These are phyloP conservation scores for Aspergillus nanangensis DNA, from an alignment of 495 filamentous ascomycete species.

Conservation along the genomic window DNA sequence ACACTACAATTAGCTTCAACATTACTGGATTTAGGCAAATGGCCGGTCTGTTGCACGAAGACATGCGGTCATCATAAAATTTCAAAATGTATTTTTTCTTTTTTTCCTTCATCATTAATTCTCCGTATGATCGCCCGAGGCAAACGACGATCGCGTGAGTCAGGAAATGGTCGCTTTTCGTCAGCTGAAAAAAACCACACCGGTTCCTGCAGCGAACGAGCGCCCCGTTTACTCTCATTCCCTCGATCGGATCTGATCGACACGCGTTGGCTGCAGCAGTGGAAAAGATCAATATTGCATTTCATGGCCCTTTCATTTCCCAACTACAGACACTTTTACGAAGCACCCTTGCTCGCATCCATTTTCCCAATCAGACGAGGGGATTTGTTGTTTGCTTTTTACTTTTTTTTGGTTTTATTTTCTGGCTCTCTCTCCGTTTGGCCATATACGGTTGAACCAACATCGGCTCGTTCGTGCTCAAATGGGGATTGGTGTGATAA, in stretches of 20 bases:
- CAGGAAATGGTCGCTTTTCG: neutral
- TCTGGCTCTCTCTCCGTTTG: too few relatives aligned
- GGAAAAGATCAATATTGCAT: too few relatives aligned
- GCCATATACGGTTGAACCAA: too few relatives aligned
- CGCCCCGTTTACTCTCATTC: constrained; percentile 3
- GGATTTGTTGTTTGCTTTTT: too few relatives aligned
- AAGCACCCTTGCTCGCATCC: neutral
- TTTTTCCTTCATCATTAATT: neutral
- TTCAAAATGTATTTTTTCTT: neutral
- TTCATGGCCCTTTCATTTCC: too few relatives aligned
- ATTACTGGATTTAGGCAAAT: constrained; percentile 3
- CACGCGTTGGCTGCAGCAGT: neutral
- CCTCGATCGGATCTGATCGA: constrained; percentile 10
- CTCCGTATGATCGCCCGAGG: neutral
- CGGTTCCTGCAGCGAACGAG: constrained; percentile 8
- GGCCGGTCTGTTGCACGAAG: constrained; percentile 1
- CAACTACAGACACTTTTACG: too few relatives aligned
- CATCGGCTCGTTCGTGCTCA: too few relatives aligned
- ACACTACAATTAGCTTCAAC: neutral
- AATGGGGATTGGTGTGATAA: neutral
- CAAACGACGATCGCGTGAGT: neutral
- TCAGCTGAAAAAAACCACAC: constrained; percentile 4
- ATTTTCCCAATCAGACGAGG: neutral
- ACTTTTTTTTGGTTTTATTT: too few relatives aligned
- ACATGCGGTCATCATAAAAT: neutral